Percentiles rank a stretch among this genome's conserved stretches.
These are phyloP conservation scores for Lantana camara DNA, from an alignment of 257 asterid genomes.

Conservation along the genomic window DNA sequence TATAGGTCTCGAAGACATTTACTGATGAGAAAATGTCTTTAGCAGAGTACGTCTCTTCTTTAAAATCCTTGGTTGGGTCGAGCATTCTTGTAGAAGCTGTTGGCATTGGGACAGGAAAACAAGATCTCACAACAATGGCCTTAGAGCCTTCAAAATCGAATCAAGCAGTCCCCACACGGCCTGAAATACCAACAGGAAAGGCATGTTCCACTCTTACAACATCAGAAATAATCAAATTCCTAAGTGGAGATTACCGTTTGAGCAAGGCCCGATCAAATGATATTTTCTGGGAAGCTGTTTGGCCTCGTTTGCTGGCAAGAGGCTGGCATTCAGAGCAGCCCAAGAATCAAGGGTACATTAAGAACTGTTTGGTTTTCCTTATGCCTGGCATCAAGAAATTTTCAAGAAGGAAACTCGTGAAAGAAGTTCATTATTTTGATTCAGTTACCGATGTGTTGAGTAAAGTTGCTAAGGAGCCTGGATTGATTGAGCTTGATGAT, in stretches of 20 bases:
- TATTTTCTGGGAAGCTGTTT: slow-evolving; percentile 50
- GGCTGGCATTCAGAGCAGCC: slow-evolving; percentile 63
- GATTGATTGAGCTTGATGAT: slow-evolving; percentile 52
- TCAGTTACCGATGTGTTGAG: slow-evolving; percentile 65
- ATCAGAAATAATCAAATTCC: slow-evolving; percentile 51
- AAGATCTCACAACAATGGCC: slow-evolving; percentile 57
- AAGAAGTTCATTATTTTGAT: slow-evolving; percentile 69
- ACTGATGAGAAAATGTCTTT: slow-evolving; percentile 52
- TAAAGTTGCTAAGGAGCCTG: slow-evolving; percentile 71
- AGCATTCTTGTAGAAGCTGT: slow-evolving; percentile 56
- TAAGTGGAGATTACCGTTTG: slow-evolving; percentile 66
- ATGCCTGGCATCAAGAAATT: slow-evolving; percentile 63
- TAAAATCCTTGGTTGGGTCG: slow-evolving; percentile 62
- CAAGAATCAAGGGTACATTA: slow-evolving; percentile 38
- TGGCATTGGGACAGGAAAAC: slow-evolving; percentile 62
- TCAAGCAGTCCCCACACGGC: slow-evolving; percentile 41
- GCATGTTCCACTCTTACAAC: slow-evolving; percentile 58
- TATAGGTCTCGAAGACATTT: slow-evolving; percentile 52
- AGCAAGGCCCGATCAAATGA: slow-evolving; percentile 70
- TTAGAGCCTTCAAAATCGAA: slow-evolving; percentile 47
- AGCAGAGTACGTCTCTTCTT: slow-evolving; percentile 50
- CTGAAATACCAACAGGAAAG: slow-evolving; percentile 62
- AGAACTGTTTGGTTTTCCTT: slow-evolving; percentile 56
- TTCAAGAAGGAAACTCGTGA: slow-evolving; percentile 54
- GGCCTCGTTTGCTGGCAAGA: slow-evolving; percentile 82